Evolutionary conservation across 176 grass and related monocot genomes (phyloP), one percentile per base, ranked within the genome.

Genomic region (Lolium perenne): DNA sequence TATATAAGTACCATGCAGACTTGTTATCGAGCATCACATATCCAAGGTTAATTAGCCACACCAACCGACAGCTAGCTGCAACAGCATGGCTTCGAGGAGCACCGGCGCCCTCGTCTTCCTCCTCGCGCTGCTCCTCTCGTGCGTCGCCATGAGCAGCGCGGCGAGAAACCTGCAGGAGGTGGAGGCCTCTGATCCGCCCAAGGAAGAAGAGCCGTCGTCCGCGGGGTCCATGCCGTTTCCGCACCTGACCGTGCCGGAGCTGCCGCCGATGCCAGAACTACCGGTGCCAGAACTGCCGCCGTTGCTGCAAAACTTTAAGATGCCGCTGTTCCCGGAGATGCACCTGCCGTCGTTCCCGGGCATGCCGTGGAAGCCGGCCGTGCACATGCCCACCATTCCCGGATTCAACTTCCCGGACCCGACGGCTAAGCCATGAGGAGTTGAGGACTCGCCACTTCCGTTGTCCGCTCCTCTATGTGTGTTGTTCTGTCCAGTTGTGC

Each of bases 271-370:
- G 62, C 25, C 62, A 17, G 86, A 35, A 2, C 32, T 35, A 35
- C 32, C 20, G 0, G 0, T 65, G 62, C 62, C 62, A 11, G 86
- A 84, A 49, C 38, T 88, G 59, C 88, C 82, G 0, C 82, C 83
- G 26, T 20, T 41, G 53, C 21, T 87, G 22, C 48, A 47, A 47
- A 75, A 75, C 47, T 75, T 75, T 18, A 23, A 53, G 23, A 49
- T 29, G 47, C 72, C 72, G 7, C 22, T 50, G 14, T 75, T 75
- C 23, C 72, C 72, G 1, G 72, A 75, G 72, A 75, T 75, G 72
- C 47, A 75, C 72, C 48, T 60, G 16, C 48, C 64, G 16, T 50
- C 79, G 53, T 82, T 82, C 71, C 88, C 88, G 15, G 78, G 76
- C 0, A 84, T 51, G 15, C 26, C 71, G 0, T 80, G 63, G 20